phyloP scores from a whole-genome alignment of 2,329 filamentous ascomycete species.

The Alternaria rosae region DNA sequence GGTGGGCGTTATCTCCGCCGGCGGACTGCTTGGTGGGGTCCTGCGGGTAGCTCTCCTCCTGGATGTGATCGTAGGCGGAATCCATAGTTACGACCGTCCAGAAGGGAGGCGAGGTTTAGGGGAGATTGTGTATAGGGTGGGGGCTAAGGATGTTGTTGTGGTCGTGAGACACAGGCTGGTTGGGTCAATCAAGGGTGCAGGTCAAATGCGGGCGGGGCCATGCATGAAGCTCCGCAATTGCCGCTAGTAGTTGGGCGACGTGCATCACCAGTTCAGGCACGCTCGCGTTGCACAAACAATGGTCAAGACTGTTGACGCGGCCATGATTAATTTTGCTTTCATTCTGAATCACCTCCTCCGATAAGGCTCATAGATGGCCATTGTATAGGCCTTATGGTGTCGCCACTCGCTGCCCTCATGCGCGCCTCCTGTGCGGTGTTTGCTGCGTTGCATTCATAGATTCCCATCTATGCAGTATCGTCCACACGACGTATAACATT shows the following conservation, averaged over 20 bases:
- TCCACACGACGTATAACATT: background rate
- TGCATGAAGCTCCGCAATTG: conserved; percentile 26
- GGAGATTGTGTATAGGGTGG: conserved; percentile 5
- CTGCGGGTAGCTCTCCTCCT: conserved; percentile 73
- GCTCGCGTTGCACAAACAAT: conserved; percentile 9
- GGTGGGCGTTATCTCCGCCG: conserved; percentile 52
- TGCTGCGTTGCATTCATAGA: background rate
- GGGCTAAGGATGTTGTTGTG: conserved; percentile 16
- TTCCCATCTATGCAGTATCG: background rate
- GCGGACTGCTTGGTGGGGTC: conserved; percentile 58
- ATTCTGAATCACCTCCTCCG: background rate
- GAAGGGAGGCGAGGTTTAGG: background rate
- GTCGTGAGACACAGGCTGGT: conserved; percentile 13
- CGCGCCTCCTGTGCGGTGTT: background rate
- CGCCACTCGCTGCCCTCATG: background rate
- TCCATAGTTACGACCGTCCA: conserved; percentile 69
- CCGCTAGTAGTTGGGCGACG: conserved; percentile 17
- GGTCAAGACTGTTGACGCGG: background rate
- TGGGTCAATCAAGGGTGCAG: conserved; percentile 18
- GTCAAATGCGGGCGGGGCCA: conserved; percentile 10
- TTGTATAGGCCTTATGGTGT: background rate
- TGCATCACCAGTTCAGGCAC: conserved; percentile 15
- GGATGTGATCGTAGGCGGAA: conserved; percentile 95
- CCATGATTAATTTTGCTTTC: background rate
- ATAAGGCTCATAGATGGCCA: background rate